phyloP scores from a whole-genome alignment of 352 stramenopile species.

The Phytophthora cajani region DNA sequence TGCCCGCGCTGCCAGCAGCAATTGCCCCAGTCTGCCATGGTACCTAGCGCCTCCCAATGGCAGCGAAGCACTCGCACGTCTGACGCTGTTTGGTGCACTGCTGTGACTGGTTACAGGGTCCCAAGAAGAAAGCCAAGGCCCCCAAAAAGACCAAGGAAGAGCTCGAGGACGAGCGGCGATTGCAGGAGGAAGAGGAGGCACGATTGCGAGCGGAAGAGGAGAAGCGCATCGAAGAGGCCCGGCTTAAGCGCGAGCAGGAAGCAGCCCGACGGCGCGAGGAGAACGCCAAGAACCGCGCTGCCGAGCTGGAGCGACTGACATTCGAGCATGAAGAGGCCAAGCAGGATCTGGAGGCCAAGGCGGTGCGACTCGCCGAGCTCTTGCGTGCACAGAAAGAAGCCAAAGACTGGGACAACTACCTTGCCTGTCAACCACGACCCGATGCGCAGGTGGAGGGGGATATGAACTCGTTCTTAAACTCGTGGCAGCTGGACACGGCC shows the following conservation, averaged over 20 bases:
- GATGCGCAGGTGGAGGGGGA: constrained; percentile 76
- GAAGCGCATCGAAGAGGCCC: constrained; percentile 75
- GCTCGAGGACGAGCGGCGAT: constrained; percentile 73
- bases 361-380: constrained; percentile 63
- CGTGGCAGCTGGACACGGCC: constrained; percentile 68
- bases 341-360: constrained; percentile 66
- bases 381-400: constrained; percentile 69
- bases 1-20: background rate
- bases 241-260: constrained; percentile 62
- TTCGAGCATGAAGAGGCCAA: constrained; percentile 61
- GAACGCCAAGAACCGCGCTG: constrained; percentile 65
- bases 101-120: constrained; percentile 40
- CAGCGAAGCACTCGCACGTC: background rate
- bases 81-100: background rate
- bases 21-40: background rate
- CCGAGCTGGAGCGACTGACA: constrained; percentile 67
- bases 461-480: constrained; percentile 87
- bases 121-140: constrained; percentile 82
- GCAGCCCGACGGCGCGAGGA: constrained; percentile 66
- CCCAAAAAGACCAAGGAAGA: constrained; percentile 87
- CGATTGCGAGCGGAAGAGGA: constrained; percentile 68
- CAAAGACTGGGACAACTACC: constrained; percentile 78
- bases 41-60: background rate
- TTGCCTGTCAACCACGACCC: constrained; percentile 72
- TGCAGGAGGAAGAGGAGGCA: constrained; percentile 80